phyloP scores from a whole-genome alignment of 768 basidiomycete genomes.

The Serendipita sp. region DNA sequence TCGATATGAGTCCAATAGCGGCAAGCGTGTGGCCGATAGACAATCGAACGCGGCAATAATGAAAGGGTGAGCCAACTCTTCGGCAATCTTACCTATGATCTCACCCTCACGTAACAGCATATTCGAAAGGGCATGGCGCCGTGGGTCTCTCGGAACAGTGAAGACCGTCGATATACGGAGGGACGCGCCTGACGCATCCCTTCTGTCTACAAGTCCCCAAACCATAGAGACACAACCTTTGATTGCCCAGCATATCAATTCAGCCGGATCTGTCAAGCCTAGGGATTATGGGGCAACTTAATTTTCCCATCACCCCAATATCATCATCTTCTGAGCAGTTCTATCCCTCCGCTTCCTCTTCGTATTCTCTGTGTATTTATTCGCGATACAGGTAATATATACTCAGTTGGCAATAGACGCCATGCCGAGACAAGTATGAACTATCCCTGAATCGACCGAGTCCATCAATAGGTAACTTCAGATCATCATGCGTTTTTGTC shows the following conservation, averaged over 20 bases:
- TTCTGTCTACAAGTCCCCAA: background rate
- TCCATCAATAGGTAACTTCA: no score
- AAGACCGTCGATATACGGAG: background rate
- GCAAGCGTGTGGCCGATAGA: slow-evolving; percentile 55
- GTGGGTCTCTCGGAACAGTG: slow-evolving; percentile 3
- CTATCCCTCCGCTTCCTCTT: no score
- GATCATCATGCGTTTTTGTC: no score
- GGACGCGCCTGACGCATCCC: background rate
- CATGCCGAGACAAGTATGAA: no score
- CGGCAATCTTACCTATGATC: background rate
- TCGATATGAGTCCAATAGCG: slow-evolving; percentile 71
- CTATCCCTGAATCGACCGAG: no score
- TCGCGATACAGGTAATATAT: no score
- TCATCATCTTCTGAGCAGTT: background rate
- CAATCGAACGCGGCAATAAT: slow-evolving; percentile 59
- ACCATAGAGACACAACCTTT: background rate
- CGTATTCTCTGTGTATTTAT: no score
- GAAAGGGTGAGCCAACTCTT: slow-evolving; percentile 18
- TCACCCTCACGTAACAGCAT: background rate
- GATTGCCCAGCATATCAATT: background rate
- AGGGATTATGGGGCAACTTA: background rate
- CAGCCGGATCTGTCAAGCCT: background rate
- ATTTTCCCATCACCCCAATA: background rate
- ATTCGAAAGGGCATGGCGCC: slow-evolving; percentile 6
- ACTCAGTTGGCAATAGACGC: no score